Percentiles rank a stretch among this genome's conserved stretches.
Evolutionary conservation across 768 basidiomycete genomes (phyloP).

Genomic region (Leccinellum rugosiceps): DNA sequence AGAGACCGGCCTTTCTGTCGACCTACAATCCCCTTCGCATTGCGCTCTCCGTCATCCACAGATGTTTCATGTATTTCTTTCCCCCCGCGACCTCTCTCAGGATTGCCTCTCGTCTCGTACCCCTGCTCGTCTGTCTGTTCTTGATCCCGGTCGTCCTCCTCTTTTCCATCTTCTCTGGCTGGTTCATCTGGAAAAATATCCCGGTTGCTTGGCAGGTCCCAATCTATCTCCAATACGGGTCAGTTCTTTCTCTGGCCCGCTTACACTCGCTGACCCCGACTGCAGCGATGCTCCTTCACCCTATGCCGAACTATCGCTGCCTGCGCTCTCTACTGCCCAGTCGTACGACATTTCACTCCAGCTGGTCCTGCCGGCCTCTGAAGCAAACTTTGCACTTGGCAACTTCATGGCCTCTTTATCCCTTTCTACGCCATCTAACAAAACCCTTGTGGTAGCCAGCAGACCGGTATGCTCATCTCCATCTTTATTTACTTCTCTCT

Average conservation of each 20-base stretch:
- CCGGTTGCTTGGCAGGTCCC: constrained; percentile 70
- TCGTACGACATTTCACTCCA: constrained; percentile 74
- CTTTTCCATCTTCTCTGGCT: constrained; percentile 65
- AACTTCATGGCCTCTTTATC: constrained; percentile 80
- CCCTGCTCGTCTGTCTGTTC: constrained; percentile 55
- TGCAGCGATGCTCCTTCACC: constrained; percentile 61
- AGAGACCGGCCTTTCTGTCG: not conserved
- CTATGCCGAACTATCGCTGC: constrained; percentile 55
- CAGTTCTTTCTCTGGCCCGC: constrained; percentile 20
- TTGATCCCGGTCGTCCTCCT: constrained; percentile 61
- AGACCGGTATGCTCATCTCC: constrained; percentile 52
- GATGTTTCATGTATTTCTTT: constrained; percentile 7
- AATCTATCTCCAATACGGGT: constrained; percentile 81
- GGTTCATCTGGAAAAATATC: constrained; percentile 68
- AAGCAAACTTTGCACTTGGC: constrained; percentile 69
- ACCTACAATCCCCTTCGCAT: constrained; percentile 11
- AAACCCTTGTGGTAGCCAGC: constrained; percentile 57
- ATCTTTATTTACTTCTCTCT: not conserved
- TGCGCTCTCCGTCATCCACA: not conserved
- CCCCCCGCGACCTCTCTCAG: constrained; percentile 16
- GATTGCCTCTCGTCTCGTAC: constrained; percentile 61
- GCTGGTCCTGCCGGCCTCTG: constrained; percentile 60
- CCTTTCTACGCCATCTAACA: constrained; percentile 57
- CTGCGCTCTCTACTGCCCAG: constrained; percentile 54
- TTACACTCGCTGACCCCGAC: constrained; percentile 1